Base-by-base conservation (phyloP, 2,329 filamentous ascomycete species). In the Fonsecaea multimorphosa region DNA sequence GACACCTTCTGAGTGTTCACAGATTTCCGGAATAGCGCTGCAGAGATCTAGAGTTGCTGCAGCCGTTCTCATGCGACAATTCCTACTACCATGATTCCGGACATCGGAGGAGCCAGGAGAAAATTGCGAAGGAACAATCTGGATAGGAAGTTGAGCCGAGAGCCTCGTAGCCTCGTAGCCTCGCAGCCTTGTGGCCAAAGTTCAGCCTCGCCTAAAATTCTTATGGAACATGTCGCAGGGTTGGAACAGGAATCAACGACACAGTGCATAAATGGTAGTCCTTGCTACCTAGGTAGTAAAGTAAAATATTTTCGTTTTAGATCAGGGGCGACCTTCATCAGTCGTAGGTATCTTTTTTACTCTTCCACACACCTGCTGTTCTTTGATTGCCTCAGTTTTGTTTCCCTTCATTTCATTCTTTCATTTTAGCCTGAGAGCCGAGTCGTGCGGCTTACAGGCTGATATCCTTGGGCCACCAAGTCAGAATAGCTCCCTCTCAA, bases 121-220 rank as follows among this genome's bases (percentile, higher is more conserved):
- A 58, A 58, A 49, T 46, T 58, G 29, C 16, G 2, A 16, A 44
- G 29, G 19, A n/a, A n/a, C 29, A 2, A 12, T 24, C 58, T 22
- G 5, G 29, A 51, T 14, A 40, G 58, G 58, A 60, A 60, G 46
- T 16, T 60, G 14, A 36, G 46, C 44, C 58, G 58, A 59, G 29
- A 32, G 19, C 29, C 38, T n/a, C 16, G 38, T 40, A 40, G 11
- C 38, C 38, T 46, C n/a, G n/a, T n/a, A n/a, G n/a, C n/a, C n/a
- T n/a, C 12, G 2, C 34, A 58, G 55, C 34, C 55, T 58, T 29
- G 38, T n/a, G 38, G 11, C 38, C 22, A 14, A 38, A 40, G 5
- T 16, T n/a, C 38, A 40, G 14, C 38, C n/a, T n/a, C n/a, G n/a
- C n/a, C n/a, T n/a, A n/a, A n/a, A n/a, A n/a, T n/a, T n/a, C n/a